Conservation (phyloP, 1,284 basidiomycete species). For the Golubevia sp. region DNA sequence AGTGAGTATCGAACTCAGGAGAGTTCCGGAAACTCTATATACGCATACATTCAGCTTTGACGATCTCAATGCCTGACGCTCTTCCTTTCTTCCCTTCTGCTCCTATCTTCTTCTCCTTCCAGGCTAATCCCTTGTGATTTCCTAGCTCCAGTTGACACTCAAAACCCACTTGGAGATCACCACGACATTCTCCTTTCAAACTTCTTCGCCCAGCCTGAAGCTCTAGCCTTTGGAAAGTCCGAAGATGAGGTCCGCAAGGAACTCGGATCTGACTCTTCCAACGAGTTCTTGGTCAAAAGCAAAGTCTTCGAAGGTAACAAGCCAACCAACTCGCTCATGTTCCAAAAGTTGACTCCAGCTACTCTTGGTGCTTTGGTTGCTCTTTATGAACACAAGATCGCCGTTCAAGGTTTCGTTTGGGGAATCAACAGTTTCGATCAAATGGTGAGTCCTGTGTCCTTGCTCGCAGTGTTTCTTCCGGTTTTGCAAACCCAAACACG, state of each 20-base stretch:
- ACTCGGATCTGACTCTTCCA: constrained; percentile 72
- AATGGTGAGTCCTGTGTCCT: constrained; percentile 60
- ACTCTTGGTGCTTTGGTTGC: constrained; percentile 86
- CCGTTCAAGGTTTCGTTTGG: constrained; percentile 95
- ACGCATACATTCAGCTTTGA: neutral
- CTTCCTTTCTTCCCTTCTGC: constrained; percentile 39
- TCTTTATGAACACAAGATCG: constrained; percentile 99
- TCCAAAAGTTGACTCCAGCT: constrained; percentile 87
- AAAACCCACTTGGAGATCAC: constrained; percentile 86
- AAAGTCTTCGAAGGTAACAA: constrained; percentile 98
- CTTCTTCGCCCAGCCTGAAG: constrained; percentile 97
- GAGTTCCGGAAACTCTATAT: neutral
- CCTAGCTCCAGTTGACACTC: constrained; percentile 88
- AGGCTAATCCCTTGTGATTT: constrained; percentile 91
- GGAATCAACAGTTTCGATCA: constrained; percentile 91
- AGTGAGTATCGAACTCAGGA: too few species aligned
- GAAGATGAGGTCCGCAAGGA: constrained; percentile 85
- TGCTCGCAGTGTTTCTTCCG: neutral
- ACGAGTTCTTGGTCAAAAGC: constrained; percentile 85
- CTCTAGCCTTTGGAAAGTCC: constrained; percentile 94
- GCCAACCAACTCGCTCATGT: constrained; percentile 94
- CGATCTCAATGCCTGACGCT: neutral
- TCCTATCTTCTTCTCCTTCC: constrained; percentile 68
- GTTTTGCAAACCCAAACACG: too few species aligned
- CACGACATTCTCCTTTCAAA: constrained; percentile 97